Percentiles rank a stretch among this genome's conserved stretches.
phyloP scores from a whole-genome alignment of 192 early-diverging fungal species.

The Chytriomyces sp. region DNA sequence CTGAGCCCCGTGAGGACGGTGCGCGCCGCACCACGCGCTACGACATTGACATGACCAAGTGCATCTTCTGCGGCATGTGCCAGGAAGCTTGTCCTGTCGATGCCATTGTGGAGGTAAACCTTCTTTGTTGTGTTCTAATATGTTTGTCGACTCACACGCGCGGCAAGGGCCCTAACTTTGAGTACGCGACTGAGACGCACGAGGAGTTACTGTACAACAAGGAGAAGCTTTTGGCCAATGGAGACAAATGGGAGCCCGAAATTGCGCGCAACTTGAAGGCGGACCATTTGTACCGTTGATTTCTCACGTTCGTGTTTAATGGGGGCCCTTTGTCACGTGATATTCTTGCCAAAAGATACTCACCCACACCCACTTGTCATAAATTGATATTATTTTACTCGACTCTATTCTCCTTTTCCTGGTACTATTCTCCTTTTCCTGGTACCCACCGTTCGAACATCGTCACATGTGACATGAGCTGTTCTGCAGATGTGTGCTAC shows the following conservation, averaged over 20 bases:
- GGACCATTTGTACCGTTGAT: slow-evolving; percentile 55
- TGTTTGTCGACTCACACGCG: not conserved
- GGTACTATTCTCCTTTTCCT: too few species aligned
- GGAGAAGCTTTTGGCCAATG: slow-evolving; percentile 90
- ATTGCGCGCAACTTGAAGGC: slow-evolving; percentile 59
- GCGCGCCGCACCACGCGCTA: slow-evolving; percentile 93
- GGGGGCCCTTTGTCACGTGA: too few species aligned
- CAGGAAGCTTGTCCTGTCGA: slow-evolving; percentile 96
- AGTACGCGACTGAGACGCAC: slow-evolving; percentile 94
- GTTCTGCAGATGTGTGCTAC: too few species aligned
- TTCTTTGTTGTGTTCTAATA: not conserved
- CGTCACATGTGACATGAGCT: too few species aligned
- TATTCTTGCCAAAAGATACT: too few species aligned
- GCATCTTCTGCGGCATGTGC: slow-evolving; percentile 95
- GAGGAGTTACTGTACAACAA: slow-evolving; percentile 99
- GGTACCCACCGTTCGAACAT: too few species aligned
- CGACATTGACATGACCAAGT: slow-evolving; percentile 99
- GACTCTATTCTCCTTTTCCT: too few species aligned
- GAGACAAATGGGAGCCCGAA: slow-evolving; percentile 93
- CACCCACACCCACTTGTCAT: too few species aligned
- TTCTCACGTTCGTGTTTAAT: too few species aligned
- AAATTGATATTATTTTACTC: too few species aligned
- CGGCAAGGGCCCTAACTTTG: slow-evolving; percentile 96
- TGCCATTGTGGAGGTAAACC: slow-evolving; percentile 82
- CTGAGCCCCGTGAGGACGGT: slow-evolving; percentile 93